Base-by-base conservation (phyloP, 2,329 filamentous ascomycete species). In the Fusarium coffeatum region DNA sequence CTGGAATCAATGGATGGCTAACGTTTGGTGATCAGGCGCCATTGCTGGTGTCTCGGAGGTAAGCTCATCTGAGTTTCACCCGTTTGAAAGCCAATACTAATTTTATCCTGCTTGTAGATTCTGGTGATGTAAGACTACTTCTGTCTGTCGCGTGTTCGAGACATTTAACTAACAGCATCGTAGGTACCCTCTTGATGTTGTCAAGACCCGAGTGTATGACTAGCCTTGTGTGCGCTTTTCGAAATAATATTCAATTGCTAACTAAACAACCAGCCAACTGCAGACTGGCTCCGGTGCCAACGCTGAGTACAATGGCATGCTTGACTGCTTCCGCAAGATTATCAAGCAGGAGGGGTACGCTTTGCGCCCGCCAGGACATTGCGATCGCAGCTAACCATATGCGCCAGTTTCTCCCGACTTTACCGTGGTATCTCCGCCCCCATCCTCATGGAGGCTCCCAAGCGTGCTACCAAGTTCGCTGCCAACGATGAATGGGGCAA, bases 401-500 rank as follows among this genome's bases (percentile, higher is more conserved):
- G 32, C 49, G 28, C 25, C 75, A 96, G 93, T 65, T 90, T 92
- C 82, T 96, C 93, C 68, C 90, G 95, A 73, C 87, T 99, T 66
- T 99, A 99, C 86, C 93, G 96, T 74, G 96, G 96, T 78, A 99
- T 99, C 81, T 90, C 88, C 46, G 95, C 96, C 27, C 96, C 96
- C 53, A 98, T 99, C 78, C 88, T 98, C 73, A 99, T 99, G 95
- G 95, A 98, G 83, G 94, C 94, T 65, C 82, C 84, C 76, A 97
- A 97, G 89, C 90, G 94, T 83, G 95, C 95, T 45, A 98, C 93
- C 85, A 99, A 99, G 83, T 99, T 99, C 83, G 95, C 96, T 48
- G 96, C 96, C 83, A 99, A 99, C 83, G 96, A 99, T 80, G 93
- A 95, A 80, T 99, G 96, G 96, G 96, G 96, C 76, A 90, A 94